Evolutionary conservation across 1,284 basidiomycete genomes (phyloP).

Genomic region (Cronartium ribicola): DNA sequence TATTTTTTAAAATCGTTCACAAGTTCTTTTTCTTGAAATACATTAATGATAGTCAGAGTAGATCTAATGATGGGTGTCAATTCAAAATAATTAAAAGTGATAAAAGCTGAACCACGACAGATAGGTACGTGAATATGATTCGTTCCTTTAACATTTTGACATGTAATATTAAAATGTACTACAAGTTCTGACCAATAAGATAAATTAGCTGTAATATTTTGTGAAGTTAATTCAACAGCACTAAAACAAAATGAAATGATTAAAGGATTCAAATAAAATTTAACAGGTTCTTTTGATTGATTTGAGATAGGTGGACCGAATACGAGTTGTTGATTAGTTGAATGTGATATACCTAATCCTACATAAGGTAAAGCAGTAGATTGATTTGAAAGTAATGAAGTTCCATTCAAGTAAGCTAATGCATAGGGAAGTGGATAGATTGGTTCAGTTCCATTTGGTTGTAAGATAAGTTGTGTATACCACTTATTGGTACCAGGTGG

Average conservation of each 20-base stretch:
- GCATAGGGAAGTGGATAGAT: conserved; percentile 42
- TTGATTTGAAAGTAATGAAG: conserved; percentile 32
- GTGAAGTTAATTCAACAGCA: conserved; percentile 15
- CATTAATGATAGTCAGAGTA: conserved; percentile 10
- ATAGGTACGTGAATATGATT: conserved; percentile 21
- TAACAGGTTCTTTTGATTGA: conserved; percentile 8
- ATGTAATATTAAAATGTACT: conserved; percentile 19
- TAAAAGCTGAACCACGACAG: conserved; percentile 32
- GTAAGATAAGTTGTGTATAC: conserved; percentile 36
- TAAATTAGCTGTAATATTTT: conserved; percentile 4
- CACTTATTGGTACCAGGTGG: conserved; percentile 43
- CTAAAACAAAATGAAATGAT: conserved; percentile 27
- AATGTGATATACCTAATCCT: conserved; percentile 38
- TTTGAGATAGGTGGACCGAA: conserved; percentile 31
- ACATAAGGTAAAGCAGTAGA: conserved; percentile 1
- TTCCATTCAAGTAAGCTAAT: conserved; percentile 26
- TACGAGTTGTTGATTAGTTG: conserved; percentile 21
- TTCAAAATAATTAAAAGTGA: conserved; percentile 20
- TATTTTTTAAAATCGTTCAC: conserved; percentile 33
- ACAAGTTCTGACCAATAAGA: conserved; percentile 35
- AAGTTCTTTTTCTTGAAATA: conserved; percentile 12
- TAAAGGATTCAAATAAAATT: conserved; percentile 38
- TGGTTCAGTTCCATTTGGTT: conserved; percentile 37
- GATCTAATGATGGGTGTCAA: conserved; percentile 28
- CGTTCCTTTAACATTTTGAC: not conserved